Percentiles rank a stretch among this genome's conserved stretches.
Evolutionary conservation across 371 early-diverging fungal species (phyloP).

Genomic region (Entomophthora muscae): DNA sequence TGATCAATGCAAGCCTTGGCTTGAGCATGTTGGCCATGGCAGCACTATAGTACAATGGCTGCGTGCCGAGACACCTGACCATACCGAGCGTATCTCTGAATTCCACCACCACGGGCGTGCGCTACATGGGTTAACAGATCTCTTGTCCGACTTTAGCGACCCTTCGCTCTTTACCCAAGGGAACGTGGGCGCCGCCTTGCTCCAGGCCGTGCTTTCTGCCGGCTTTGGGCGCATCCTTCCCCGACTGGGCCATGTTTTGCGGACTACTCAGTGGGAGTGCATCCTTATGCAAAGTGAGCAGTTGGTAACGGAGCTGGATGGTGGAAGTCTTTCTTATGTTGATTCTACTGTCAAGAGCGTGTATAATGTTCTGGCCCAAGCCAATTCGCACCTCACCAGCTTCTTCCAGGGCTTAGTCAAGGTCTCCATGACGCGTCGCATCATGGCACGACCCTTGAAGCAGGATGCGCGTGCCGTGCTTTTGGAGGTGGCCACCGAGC

Average conservation of each 20-base stretch:
- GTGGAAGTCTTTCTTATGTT: not conserved
- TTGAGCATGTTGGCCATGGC: not conserved
- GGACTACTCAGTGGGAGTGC: not conserved
- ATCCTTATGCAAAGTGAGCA: not conserved
- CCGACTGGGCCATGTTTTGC: not conserved
- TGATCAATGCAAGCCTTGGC: not conserved
- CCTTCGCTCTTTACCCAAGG: not conserved
- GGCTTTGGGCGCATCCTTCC: not conserved
- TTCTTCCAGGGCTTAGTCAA: conserved; percentile 38
- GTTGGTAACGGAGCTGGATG: not conserved
- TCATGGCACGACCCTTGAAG: not conserved
- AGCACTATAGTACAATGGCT: not conserved
- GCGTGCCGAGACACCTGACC: not conserved
- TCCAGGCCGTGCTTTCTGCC: not conserved
- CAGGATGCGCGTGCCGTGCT: not conserved
- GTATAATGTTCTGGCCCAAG: not conserved
- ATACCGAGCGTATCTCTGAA: not conserved
- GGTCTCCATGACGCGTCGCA: not conserved
- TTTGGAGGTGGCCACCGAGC: not conserved
- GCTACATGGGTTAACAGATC: not conserved
- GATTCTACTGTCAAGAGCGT: not conserved
- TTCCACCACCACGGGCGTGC: not conserved
- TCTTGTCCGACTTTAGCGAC: not conserved
- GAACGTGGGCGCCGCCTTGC: not conserved
- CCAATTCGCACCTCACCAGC: conserved; percentile 27